phyloP scores from a whole-genome alignment of 2,329 filamentous ascomycete genomes.

The Xylariaceae sp. region DNA sequence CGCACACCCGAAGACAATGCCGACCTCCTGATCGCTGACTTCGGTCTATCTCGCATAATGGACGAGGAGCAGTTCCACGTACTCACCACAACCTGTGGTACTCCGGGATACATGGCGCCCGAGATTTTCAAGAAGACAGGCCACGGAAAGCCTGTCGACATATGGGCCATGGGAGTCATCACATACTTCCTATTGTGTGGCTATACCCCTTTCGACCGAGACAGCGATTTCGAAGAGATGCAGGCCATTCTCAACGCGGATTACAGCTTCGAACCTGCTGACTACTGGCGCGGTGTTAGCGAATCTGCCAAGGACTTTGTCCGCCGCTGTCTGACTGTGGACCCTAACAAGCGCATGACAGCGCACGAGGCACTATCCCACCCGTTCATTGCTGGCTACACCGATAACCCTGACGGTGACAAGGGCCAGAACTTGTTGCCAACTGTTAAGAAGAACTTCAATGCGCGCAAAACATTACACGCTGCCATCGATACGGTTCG shows the following conservation, averaged over 20 bases:
- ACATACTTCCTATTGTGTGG: constrained; percentile 98
- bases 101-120: constrained; percentile 97
- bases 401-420: constrained; percentile 40
- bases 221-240: constrained; percentile 98
- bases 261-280: constrained; percentile 88
- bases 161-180: constrained; percentile 98
- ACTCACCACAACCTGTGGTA: constrained; percentile 93
- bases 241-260: constrained; percentile 95
- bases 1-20: constrained; percentile 96
- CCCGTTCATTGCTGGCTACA: constrained; percentile 56
- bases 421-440: constrained; percentile 60
- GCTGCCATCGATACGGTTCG: constrained; percentile 66
- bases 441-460: constrained; percentile 70
- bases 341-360: constrained; percentile 81
- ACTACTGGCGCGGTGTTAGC: constrained; percentile 96
- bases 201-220: constrained; percentile 96
- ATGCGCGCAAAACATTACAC: constrained; percentile 62
- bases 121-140: constrained; percentile 99
- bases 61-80: constrained; percentile 98
- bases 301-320: constrained; percentile 86
- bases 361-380: constrained; percentile 72
- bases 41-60: constrained; percentile 94
- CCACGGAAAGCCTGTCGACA: constrained; percentile 94
- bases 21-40: constrained; percentile 93
- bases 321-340: constrained; percentile 82